These are phyloP conservation scores for Coemansia umbellata DNA, from an alignment of 192 early-diverging fungal species.

Conservation along the genomic window DNA sequence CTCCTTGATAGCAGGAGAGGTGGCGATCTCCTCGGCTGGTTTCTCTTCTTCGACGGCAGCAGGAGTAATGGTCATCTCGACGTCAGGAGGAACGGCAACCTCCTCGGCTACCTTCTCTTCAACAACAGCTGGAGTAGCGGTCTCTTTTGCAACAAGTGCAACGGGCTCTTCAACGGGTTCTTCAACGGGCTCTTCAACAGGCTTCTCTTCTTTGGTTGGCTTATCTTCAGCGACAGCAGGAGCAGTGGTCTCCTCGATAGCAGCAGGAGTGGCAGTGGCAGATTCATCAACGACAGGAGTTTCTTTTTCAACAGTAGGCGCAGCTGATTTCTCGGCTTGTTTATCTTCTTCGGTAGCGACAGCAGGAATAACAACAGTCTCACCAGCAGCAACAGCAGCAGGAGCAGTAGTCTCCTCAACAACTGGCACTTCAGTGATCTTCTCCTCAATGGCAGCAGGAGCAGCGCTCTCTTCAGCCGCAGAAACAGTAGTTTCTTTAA, in stretches of 20 bases:
- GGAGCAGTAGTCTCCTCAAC: not conserved
- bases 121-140: not conserved
- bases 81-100: not conserved
- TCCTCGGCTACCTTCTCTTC: conserved; percentile 1
- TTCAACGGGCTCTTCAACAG: not conserved
- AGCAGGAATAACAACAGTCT: not conserved
- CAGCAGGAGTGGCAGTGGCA: not conserved
- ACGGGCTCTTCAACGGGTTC: not conserved
- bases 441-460: not conserved
- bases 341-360: not conserved
- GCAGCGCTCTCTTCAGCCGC: conserved; percentile 1
- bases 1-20: not conserved
- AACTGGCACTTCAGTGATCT: not conserved
- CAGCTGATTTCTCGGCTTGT: not conserved
- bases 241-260: not conserved
- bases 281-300: not conserved
- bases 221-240: not conserved
- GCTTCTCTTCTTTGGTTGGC: too few species aligned
- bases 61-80: not conserved
- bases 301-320: not conserved
- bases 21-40: not conserved
- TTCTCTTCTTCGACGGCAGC: not conserved
- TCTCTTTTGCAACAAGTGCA: not conserved
- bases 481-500: not conserved
- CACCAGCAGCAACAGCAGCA: not conserved